Base-by-base conservation (phyloP, 169 alveolate species). In the Theileria orientalis region DNA sequence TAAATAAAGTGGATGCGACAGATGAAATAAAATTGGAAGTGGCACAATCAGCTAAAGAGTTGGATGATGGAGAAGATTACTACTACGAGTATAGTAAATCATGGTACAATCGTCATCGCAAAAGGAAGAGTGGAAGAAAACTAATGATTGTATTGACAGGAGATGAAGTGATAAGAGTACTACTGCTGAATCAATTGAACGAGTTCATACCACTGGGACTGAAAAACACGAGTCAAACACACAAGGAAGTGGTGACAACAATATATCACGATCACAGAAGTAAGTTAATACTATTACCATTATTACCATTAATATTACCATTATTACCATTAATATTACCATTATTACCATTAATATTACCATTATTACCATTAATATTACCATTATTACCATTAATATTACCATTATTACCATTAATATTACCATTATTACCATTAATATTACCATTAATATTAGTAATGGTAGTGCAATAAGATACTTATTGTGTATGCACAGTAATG, bases 91-190 rank as follows among this genome's bases (percentile, higher is more conserved):
- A 27, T 40, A 56, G 72, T 9, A 33, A 33, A 33, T 33, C 16
- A 1, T 44, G 72, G 72, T 63, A 47, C 6, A 1, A 63, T 1
- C 5, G 40, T 7, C 35, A 51, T 6, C 35, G 5, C 16, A 59
- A 59, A 41, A 33, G 51, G 30, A 9, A 32, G 8, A 63, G 16
- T 19, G 25, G 32, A 23, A 23, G 37, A 3, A 25, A 56, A 63
- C 46, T 79, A 23, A 16, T 79, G 29, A 57, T 71, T 41, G 49
- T 72, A 0, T 59, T 79, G 29, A 68, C 62, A 44, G 87, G 87
- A 23, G 87, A 79, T 25, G 87, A 79, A 29, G 83, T 69, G 11
- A 56, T 79, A n/a, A 69, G 87, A n/a, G 42, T 79, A 56, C 42
- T 79, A 1, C 62, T 78, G 40, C 49, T 79, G 49, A 74, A 79